Conservation (phyloP, 495 filamentous ascomycete species). For the Diplogelasinospora grovesii region DNA sequence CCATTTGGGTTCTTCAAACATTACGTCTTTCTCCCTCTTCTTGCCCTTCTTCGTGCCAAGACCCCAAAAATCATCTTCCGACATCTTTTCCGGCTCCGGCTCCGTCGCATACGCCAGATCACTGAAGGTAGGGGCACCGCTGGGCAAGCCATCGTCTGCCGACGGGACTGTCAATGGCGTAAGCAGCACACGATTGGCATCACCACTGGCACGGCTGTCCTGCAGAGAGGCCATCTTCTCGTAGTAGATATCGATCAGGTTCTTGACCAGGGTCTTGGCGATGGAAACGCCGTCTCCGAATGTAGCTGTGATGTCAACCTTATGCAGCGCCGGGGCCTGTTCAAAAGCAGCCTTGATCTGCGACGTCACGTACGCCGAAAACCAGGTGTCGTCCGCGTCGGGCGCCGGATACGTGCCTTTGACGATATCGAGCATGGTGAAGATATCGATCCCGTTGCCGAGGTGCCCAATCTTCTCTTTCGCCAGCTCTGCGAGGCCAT, state of each 20-base stretch:
- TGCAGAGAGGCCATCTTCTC: no score
- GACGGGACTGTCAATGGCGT: no score
- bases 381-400: constrained; percentile 15
- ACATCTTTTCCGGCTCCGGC: no score
- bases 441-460: constrained; percentile 5
- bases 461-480: constrained; percentile 10
- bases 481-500: constrained; percentile 12
- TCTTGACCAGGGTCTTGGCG: constrained; percentile 6
- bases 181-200: no score
- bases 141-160: no score
- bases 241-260: constrained; percentile 8
- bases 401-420: constrained; percentile 8
- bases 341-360: constrained; percentile 11
- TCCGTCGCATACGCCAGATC: no score
- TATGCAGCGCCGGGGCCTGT: background rate
- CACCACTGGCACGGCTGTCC: no score
- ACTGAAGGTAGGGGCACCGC: no score
- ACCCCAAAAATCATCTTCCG: no score
- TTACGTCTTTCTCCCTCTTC: no score
- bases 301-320: background rate
- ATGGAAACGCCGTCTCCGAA: constrained; percentile 2
- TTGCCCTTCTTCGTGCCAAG: no score
- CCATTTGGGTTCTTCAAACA: no score
- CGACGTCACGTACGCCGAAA: constrained; percentile 12
- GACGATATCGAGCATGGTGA: constrained; percentile 15